These are phyloP conservation scores for Leishmania mexicana DNA, from an alignment of 208 protist species.

Conservation along the genomic window DNA sequence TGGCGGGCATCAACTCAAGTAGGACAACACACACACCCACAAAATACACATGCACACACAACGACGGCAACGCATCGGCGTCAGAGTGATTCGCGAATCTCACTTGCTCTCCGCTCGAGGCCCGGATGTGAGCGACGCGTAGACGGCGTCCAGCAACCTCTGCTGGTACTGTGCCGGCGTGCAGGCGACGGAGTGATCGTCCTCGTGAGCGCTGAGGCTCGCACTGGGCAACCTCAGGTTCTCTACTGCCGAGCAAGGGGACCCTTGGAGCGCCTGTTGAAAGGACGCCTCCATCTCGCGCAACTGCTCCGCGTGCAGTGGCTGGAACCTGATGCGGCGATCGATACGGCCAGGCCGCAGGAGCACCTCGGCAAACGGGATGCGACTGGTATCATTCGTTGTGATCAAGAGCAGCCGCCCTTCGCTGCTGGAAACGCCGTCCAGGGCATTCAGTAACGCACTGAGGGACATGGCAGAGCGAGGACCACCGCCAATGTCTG, in stretches of 20 bases:
- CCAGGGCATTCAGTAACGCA: conserved; percentile 95
- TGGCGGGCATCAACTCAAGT: not conserved
- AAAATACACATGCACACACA: not conserved
- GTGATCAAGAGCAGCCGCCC: conserved; percentile 96
- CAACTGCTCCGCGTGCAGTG: conserved; percentile 38
- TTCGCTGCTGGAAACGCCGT: conserved; percentile 93
- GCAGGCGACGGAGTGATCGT: not conserved
- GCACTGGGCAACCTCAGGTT: not conserved
- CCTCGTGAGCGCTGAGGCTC: not conserved
- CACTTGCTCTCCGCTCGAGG: not conserved
- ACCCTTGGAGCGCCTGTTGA: conserved; percentile 23
- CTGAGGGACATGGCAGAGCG: conserved; percentile 87
- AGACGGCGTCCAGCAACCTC: conserved; percentile 42
- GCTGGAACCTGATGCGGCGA: conserved; percentile 56
- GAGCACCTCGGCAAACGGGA: conserved; percentile 88
- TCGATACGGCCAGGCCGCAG: conserved; percentile 95
- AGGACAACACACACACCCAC: not conserved
- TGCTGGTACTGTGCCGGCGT: conserved; percentile 58
- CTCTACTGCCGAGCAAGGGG: not conserved
- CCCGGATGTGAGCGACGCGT: conserved; percentile 12
- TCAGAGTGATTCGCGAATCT: not conserved
- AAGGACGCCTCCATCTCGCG: conserved; percentile 53
- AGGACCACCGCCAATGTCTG: conserved; percentile 30
- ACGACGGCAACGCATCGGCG: not conserved
- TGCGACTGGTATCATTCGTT: conserved; percentile 87